Percentiles rank a stretch among this genome's conserved stretches.
phyloP scores from a whole-genome alignment of 108 stramenopile species.

The Mediolabrus comicus region DNA sequence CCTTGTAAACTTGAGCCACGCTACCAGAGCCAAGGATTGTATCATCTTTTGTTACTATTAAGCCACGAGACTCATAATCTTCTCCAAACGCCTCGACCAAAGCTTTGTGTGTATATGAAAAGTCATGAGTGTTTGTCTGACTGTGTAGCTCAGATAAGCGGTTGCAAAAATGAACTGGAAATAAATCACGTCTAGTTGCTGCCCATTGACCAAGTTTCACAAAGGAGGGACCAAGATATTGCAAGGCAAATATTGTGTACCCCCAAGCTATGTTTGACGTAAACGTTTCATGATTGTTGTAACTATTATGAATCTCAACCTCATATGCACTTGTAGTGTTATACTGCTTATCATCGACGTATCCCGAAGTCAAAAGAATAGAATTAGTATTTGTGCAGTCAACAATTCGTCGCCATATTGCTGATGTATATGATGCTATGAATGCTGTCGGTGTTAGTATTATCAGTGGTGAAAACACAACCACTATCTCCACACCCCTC shows the following conservation, averaged over 20 bases:
- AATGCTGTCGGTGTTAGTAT: constrained; percentile 66
- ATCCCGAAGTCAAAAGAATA: not conserved
- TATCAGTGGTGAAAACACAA: constrained; percentile 66
- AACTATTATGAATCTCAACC: not conserved
- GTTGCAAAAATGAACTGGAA: constrained; percentile 73
- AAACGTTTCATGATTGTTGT: not conserved
- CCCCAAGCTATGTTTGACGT: constrained; percentile 68
- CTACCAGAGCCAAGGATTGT: constrained; percentile 81
- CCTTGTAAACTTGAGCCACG: constrained; percentile 88
- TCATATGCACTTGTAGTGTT: not conserved
- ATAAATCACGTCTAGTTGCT: constrained; percentile 85
- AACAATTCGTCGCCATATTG: not conserved
- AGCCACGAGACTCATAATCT: constrained; percentile 62
- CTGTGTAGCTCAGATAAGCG: constrained; percentile 70
- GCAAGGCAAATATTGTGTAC: constrained; percentile 66
- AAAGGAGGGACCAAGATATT: constrained; percentile 78
- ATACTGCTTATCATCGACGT: constrained; percentile 11
- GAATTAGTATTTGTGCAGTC: not conserved
- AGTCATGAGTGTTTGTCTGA: constrained; percentile 63
- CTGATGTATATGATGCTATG: constrained; percentile 26
- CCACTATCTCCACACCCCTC: constrained; percentile 52
- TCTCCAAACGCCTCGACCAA: constrained; percentile 70
- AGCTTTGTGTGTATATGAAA: constrained; percentile 58
- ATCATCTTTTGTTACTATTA: constrained; percentile 44
- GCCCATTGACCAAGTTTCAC: constrained; percentile 90